A percentile compares a stretch with the other conserved stretches of the same genome.
Evolutionary conservation across 2,329 filamentous ascomycete species (phyloP).

Genomic region (Pseudocercospora macadamiae): DNA sequence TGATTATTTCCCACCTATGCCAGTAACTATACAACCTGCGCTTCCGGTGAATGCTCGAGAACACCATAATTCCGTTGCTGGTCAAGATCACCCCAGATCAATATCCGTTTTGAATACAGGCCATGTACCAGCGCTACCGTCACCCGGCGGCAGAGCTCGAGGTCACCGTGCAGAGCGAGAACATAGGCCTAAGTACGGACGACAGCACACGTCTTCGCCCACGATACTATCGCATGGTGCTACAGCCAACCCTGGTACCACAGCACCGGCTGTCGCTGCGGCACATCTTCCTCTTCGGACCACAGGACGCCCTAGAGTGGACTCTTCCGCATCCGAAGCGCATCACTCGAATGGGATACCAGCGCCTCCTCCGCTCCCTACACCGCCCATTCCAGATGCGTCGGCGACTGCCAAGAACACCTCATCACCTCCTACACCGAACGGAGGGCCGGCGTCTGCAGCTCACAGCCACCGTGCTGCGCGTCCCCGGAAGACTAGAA

Average conservation of each 20-base stretch:
- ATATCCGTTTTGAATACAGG: slow-evolving; percentile 82
- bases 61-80: slow-evolving; percentile 3
- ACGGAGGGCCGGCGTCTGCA: slow-evolving; percentile 46
- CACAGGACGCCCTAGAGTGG: slow-evolving; percentile 38
- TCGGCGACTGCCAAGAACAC: slow-evolving; percentile 26
- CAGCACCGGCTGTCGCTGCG: slow-evolving; percentile 40
- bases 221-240: slow-evolving; percentile 61
- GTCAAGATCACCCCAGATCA: slow-evolving; percentile 58
- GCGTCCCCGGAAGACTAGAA: slow-evolving; percentile 31
- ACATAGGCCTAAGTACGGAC: slow-evolving; percentile 61
- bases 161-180: slow-evolving; percentile 31
- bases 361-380: slow-evolving; percentile 58
- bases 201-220: slow-evolving; percentile 81
- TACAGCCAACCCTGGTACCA: slow-evolving; percentile 25
- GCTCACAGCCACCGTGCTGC: slow-evolving; percentile 22
- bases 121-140: slow-evolving; percentile 78
- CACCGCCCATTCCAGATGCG: slow-evolving; percentile 50
- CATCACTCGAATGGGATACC: slow-evolving; percentile 46
- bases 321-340: slow-evolving; percentile 48
- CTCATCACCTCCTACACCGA: slow-evolving; percentile 39
- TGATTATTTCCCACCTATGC: slow-evolving; percentile 82
- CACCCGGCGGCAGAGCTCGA: slow-evolving; percentile 69
- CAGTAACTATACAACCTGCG: slow-evolving; percentile 49
- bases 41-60: slow-evolving; percentile 34
- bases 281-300: slow-evolving; percentile 42